Conservation (phyloP, 2,329 filamentous ascomycete species). For the Leptosphaerulina australis region DNA sequence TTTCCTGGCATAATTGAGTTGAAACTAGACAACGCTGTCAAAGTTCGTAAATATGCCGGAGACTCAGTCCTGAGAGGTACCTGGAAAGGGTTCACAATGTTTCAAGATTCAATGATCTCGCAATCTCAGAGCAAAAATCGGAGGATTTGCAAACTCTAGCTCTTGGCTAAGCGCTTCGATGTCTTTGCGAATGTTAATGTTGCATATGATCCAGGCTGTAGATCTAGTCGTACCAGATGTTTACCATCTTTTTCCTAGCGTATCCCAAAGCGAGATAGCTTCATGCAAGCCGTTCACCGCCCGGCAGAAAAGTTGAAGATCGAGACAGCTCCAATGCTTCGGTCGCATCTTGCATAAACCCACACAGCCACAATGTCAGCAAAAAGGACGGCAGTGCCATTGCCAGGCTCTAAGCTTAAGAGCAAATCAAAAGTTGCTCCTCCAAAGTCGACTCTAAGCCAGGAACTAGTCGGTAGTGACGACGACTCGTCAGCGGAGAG, state of each 20-base stretch:
- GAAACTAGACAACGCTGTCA: background rate
- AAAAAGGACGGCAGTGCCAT: slow-evolving; percentile 44
- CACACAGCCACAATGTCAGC: slow-evolving; percentile 41
- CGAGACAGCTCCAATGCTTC: slow-evolving; percentile 22
- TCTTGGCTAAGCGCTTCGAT: background rate
- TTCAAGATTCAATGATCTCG: background rate
- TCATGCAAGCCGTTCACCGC: background rate
- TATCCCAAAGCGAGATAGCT: slow-evolving; percentile 13
- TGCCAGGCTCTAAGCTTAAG: slow-evolving; percentile 41
- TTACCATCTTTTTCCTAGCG: slow-evolving; percentile 27
- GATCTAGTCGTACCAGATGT: slow-evolving; percentile 9
- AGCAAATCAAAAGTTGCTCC: slow-evolving; percentile 26
- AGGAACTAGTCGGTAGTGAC: slow-evolving; percentile 44
- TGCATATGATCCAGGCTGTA: background rate
- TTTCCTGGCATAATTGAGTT: slow-evolving; percentile 38
- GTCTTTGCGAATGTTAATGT: background rate
- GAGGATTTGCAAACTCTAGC: background rate
- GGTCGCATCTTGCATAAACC: slow-evolving; percentile 21
- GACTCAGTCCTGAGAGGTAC: background rate
- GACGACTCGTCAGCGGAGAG: slow-evolving; percentile 40
- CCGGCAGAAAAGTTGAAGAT: slow-evolving; percentile 43
- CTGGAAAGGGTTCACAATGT: background rate
- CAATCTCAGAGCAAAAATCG: background rate
- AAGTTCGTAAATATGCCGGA: background rate
- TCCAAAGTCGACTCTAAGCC: slow-evolving; percentile 40